A percentile compares a stretch with the other conserved stretches of the same genome.
Evolutionary conservation across 2,329 filamentous ascomycete species (phyloP).

Genomic region (Endothia cerciana): DNA sequence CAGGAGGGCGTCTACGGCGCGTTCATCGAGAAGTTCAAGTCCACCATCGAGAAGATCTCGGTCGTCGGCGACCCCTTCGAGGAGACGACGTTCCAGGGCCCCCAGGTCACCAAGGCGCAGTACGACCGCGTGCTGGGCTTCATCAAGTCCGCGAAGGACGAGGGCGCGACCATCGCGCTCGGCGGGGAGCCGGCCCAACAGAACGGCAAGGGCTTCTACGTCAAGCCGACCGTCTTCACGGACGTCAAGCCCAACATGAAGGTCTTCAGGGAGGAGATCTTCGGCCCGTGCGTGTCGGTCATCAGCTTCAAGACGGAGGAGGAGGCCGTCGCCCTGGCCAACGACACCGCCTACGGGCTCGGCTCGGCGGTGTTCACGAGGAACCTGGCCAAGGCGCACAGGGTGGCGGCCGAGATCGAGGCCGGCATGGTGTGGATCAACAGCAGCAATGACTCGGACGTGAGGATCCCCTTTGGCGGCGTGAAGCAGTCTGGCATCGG

Average conservation of each 20-base stretch:
- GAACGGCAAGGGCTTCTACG: conserved; percentile 49
- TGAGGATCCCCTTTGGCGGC: conserved; percentile 56
- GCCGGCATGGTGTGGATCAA: conserved; percentile 58
- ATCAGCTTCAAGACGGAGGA: conserved; percentile 42
- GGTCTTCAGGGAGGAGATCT: conserved; percentile 43
- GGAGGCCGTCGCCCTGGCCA: conserved; percentile 42
- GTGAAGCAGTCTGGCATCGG: conserved; percentile 45
- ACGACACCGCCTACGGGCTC: conserved; percentile 59
- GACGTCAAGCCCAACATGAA: conserved; percentile 41
- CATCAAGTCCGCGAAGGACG: conserved; percentile 67
- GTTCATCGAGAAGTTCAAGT: conserved; percentile 66
- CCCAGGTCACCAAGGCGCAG: conserved; percentile 69
- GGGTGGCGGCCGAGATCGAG: conserved; percentile 57
- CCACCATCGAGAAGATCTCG: conserved; percentile 58
- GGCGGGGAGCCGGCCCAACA: conserved; percentile 63
- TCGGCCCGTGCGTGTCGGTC: conserved; percentile 42
- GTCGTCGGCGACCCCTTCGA: conserved; percentile 70
- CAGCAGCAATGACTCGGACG: conserved; percentile 48
- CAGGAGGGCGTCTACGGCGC: conserved; percentile 61
- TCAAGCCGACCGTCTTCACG: conserved; percentile 42
- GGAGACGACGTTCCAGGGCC: conserved; percentile 70
- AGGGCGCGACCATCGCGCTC: conserved; percentile 64
- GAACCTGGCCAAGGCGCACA: conserved; percentile 52
- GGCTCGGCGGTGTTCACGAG: conserved; percentile 62
- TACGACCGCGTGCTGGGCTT: conserved; percentile 70